Base-by-base conservation (phyloP, 192 early-diverging fungal species). In the Spizellomyces punctatus region DNA sequence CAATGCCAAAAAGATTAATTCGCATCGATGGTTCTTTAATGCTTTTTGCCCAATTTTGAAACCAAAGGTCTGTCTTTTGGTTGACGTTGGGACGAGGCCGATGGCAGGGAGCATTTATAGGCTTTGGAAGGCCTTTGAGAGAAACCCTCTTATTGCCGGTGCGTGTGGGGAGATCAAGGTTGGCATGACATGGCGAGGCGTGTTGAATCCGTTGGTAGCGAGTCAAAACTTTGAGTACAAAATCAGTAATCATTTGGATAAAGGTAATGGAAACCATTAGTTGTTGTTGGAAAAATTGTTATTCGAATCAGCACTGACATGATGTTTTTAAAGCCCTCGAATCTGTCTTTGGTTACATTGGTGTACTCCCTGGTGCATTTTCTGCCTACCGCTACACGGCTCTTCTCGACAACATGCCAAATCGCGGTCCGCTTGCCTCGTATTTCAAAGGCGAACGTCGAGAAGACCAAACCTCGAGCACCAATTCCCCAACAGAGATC, bases 301-400 rank as follows among this genome's bases (percentile, higher is more conserved):
- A 36, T 3, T 36, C 27, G 27, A 36, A 36, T 2, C 3, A 3
- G 3, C 0, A 2, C 27, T 36, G 27, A 36, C 27, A 36, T 36
- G 27, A 36, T 3, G 3, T 36, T 36, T 36, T 36, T 36, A 0
- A 36, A 65, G 89, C 91, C 41, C 81, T 93, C 54, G 92, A 93
- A 72, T 93, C 92, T 16, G 89, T 95, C 16, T 96, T 95, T 85
- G 95, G 95, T 42, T 95, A 95, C 81, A 98, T 98, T 63, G 92
- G 93, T 0, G 96, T 96, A 60, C 83, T 98, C 6, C 96, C 96
- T 8, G 91, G 92, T 73, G 91, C 91, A 4, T 94, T 94, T 56
- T 90, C 88, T 14, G 92, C 92, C 5, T 94, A 94, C 70, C 88
- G 92, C 10, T 94, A 89, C 63, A 49, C 50, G 16, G 92, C 92